Base-by-base conservation (phyloP, 495 filamentous ascomycete species). In the Penicillium ucsense region DNA sequence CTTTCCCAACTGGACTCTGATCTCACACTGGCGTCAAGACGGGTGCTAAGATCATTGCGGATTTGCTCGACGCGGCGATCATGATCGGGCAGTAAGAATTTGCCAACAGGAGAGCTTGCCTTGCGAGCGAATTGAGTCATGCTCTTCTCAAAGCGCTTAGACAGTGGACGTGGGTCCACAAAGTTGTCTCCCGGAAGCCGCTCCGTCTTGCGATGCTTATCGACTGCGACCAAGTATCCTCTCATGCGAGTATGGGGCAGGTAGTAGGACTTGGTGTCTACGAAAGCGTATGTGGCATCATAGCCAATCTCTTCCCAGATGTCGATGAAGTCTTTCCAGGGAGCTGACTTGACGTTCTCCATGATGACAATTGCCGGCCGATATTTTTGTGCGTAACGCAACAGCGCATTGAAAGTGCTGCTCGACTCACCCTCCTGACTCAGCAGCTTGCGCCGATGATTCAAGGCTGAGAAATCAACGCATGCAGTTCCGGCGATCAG, bases 221-320 rank as follows among this genome's bases (percentile, higher is more conserved):
- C 73, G 8, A 88, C 53, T 29, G 79, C 81, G 31, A 88, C 62
- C 60, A 91, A 75, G 55, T 92, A 94, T 4, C 80, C 79, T 38
- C 88, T 74, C 32, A 71, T 69, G 1, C 88, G 71, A 4, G 88
- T 94, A 35, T 94, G 88, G 0, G 88, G 88, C 3, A 94, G 66
- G 41, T 88, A 89, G 56, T 76, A 91, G 0, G 85, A 55, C 57
- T 91, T 92, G 2, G 81, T 83, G 53, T 94, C 86, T 0, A 86
- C 55, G 4, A 60, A 49, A 4, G 59, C 31, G 9, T 62, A 66
- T 4, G 51, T 49, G 2, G 73, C 70, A 2, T 68, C 53, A 56
- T 92, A 94, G 9, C 72, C 76, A 20, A 79, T 63, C 4, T 65
- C 59, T 0, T 65, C 52, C 61, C 81, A 81, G 28, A 73, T 60